phyloP scores from a whole-genome alignment of 2,329 filamentous ascomycete species.

The Ploettnerulaceae sp. region DNA sequence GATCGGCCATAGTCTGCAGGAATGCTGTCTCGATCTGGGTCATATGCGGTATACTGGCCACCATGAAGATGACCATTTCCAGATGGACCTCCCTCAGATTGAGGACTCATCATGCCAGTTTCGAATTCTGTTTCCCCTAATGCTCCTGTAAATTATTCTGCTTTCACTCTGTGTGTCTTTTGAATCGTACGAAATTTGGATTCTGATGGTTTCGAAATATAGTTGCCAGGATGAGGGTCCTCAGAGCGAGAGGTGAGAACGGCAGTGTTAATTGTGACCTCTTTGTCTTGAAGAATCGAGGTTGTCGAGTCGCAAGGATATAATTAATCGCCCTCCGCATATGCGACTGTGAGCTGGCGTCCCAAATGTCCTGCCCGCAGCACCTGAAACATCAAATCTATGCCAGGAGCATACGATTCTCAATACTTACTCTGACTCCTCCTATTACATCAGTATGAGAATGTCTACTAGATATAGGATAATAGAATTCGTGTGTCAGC shows the following conservation, averaged over 20 bases:
- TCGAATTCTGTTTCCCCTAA: not conserved
- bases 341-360: conserved; percentile 31
- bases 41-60: conserved; percentile 13
- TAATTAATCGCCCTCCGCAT: conserved; percentile 28
- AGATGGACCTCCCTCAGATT: conserved; percentile 35
- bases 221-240: conserved; percentile 22
- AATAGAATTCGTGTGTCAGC: not conserved
- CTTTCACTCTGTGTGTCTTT: not conserved
- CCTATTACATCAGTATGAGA: conserved; percentile 21
- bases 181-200: not conserved
- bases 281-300: conserved; percentile 14
- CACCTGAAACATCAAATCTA: conserved; percentile 30
- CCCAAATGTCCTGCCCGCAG: conserved; percentile 29
- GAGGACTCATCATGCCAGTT: conserved; percentile 33
- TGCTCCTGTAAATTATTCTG: not conserved
- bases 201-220: not conserved
- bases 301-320: conserved; percentile 30
- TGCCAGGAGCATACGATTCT: conserved; percentile 19
- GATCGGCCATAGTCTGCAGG: conserved; percentile 3
- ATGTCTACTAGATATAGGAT: conserved; percentile 2
- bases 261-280: conserved; percentile 12
- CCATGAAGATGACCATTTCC: conserved; percentile 24
- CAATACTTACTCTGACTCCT: conserved; percentile 11
- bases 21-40: conserved; percentile 8
- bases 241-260: conserved; percentile 7